phyloP scores from a whole-genome alignment of 176 grass and related monocot species.

The Paspalum notatum region DNA sequence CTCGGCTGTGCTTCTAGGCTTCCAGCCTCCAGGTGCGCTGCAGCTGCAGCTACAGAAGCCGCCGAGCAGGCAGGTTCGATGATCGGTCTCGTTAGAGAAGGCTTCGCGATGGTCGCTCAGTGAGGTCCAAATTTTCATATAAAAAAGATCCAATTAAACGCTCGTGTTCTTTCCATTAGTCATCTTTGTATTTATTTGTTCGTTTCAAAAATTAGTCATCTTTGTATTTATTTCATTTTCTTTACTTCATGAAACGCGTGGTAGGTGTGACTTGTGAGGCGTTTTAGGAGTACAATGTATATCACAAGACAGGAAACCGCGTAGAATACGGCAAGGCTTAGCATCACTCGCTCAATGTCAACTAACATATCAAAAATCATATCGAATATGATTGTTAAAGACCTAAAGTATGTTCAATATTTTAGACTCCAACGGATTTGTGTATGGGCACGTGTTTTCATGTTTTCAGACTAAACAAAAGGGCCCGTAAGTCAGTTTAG shows the following conservation, averaged over 20 bases:
- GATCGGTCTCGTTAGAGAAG: no score
- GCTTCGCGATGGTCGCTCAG: no score
- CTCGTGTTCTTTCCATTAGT: not conserved
- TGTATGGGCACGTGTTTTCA: not conserved
- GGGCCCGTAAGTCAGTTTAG: no score
- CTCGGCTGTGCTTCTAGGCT: no score
- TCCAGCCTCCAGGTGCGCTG: no score
- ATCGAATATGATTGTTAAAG: not conserved
- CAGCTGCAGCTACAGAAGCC: no score
- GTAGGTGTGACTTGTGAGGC: no score
- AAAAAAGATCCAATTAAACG: no score
- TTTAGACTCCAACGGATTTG: not conserved
- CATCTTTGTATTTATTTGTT: not conserved
- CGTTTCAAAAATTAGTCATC: no score
- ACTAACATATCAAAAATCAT: not conserved
- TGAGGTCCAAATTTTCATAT: no score
- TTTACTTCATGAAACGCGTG: constrained; percentile 13
- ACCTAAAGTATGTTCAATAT: not conserved
- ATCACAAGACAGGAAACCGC: not conserved
- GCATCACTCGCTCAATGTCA: not conserved
- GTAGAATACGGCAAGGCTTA: not conserved
- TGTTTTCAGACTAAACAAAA: not conserved
- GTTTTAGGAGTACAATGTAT: not conserved
- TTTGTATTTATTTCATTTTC: not conserved
- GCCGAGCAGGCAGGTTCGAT: no score